phyloP scores from a whole-genome alignment of 176 grass and related monocot genomes.

The Pontederia crassipes region DNA sequence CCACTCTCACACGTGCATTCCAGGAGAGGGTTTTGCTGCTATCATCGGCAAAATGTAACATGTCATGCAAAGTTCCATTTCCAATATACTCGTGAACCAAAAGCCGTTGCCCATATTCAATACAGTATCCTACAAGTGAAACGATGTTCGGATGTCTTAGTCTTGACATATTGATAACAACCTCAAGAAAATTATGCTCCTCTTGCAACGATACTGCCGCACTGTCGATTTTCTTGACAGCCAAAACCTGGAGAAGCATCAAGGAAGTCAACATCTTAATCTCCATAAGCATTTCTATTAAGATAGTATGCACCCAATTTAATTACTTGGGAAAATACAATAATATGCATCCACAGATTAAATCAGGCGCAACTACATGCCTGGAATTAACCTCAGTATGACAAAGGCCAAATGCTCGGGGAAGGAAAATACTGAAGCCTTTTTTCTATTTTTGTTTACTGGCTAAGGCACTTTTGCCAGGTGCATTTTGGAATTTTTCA shows the following conservation, averaged over 20 bases:
- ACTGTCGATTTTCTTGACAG: conserved; percentile 92
- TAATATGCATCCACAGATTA: no score
- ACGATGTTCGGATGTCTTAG: conserved; percentile 92
- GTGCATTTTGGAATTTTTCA: no score
- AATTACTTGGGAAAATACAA: not conserved
- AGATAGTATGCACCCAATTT: not conserved
- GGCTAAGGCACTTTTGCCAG: no score
- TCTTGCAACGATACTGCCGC: conserved; percentile 75
- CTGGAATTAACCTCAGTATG: no score
- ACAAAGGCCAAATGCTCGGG: no score
- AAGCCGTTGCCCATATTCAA: conserved; percentile 81
- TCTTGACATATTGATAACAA: conserved; percentile 79
- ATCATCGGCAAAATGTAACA: conserved; percentile 76
- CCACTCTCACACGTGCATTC: conserved; percentile 77
- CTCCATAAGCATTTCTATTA: not conserved
- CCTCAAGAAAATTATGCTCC: conserved; percentile 90
- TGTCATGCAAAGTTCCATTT: conserved; percentile 74
- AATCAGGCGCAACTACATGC: no score
- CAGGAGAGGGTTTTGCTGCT: conserved; percentile 67
- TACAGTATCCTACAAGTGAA: conserved; percentile 72
- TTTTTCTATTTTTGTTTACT: no score
- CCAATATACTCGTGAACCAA: conserved; percentile 82
- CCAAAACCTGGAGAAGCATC: conserved; percentile 57
- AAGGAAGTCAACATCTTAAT: not conserved
- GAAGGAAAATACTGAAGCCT: no score